phyloP scores from a whole-genome alignment of 2,329 filamentous ascomycete genomes.

The Alternaria sp. region DNA sequence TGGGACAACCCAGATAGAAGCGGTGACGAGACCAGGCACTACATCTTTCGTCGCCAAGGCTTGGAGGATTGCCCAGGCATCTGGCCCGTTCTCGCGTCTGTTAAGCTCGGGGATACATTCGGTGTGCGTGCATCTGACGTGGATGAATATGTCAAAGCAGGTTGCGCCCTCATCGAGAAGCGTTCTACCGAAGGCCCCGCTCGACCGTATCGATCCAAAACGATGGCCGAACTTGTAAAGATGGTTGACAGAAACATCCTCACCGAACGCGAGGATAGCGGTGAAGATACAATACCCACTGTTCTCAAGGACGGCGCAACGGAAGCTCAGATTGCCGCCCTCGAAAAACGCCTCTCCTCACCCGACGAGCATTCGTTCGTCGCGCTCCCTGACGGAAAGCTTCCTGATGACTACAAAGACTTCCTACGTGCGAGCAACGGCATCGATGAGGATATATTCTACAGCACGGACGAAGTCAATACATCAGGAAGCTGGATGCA shows the following conservation, averaged over 20 bases:
- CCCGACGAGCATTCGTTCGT: too few relatives aligned
- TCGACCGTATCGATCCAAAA: background rate
- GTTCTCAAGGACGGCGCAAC: background rate
- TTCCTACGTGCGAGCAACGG: conserved; percentile 10
- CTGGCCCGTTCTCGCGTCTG: background rate
- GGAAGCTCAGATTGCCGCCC: background rate
- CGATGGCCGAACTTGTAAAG: background rate
- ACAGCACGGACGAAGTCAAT: background rate
- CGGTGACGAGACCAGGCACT: background rate
- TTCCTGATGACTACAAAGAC: conserved; percentile 9
- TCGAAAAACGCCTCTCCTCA: background rate
- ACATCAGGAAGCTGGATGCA: background rate
- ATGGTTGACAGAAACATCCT: background rate
- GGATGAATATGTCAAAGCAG: background rate
- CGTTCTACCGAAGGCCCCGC: conserved; percentile 2
- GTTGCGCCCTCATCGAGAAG: background rate
- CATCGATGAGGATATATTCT: conserved; percentile 1
- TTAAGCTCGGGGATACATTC: background rate
- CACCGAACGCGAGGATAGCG: background rate
- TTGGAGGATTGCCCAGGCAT: background rate
- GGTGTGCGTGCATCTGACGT: background rate
- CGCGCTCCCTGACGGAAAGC: background rate
- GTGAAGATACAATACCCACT: background rate
- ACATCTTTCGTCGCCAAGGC: background rate
- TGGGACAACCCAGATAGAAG: background rate